Conservation (phyloP, 805 yeast species). For the Lachancea cidri region DNA sequence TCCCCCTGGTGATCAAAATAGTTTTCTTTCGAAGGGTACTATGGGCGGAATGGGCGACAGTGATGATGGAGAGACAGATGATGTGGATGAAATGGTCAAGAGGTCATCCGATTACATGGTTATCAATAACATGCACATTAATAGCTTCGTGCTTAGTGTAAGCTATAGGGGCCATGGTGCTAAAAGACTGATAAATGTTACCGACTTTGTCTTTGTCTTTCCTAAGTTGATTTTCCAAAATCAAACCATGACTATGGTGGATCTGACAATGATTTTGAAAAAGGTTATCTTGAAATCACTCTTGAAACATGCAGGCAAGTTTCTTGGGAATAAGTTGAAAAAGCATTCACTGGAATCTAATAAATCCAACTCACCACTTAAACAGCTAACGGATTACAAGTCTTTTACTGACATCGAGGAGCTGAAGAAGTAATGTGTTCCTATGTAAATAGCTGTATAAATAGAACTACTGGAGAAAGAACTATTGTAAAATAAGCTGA, state of each 20-base stretch:
- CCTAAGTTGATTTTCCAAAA: slow-evolving; percentile 57
- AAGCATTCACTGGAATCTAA: slow-evolving; percentile 9
- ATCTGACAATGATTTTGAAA: slow-evolving; percentile 56
- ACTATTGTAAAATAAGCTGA: too few species aligned
- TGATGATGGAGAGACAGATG: slow-evolving; percentile 8
- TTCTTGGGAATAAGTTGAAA: slow-evolving; percentile 69
- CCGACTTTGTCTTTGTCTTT: slow-evolving; percentile 59
- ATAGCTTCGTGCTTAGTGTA: slow-evolving; percentile 50
- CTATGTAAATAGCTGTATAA: not conserved
- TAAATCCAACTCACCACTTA: slow-evolving; percentile 6
- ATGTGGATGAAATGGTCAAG: slow-evolving; percentile 51
- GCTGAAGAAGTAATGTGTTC: slow-evolving; percentile 1
- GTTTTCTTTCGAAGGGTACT: not conserved
- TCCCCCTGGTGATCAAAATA: slow-evolving; percentile 3
- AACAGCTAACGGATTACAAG: slow-evolving; percentile 12
- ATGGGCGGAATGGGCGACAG: not conserved
- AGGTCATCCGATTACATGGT: slow-evolving; percentile 72
- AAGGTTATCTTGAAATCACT: slow-evolving; percentile 56
- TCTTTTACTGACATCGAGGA: slow-evolving; percentile 14
- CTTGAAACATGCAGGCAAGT: slow-evolving; percentile 65
- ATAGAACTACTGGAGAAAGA: too few species aligned
- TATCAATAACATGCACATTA: slow-evolving; percentile 52
- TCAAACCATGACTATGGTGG: slow-evolving; percentile 68
- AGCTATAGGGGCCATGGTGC: slow-evolving; percentile 76
- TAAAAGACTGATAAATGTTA: slow-evolving; percentile 67